Percentiles rank a stretch among this genome's conserved stretches.
Evolutionary conservation across 2,329 filamentous ascomycete species (phyloP).

Genomic region (Penicillium sp.): DNA sequence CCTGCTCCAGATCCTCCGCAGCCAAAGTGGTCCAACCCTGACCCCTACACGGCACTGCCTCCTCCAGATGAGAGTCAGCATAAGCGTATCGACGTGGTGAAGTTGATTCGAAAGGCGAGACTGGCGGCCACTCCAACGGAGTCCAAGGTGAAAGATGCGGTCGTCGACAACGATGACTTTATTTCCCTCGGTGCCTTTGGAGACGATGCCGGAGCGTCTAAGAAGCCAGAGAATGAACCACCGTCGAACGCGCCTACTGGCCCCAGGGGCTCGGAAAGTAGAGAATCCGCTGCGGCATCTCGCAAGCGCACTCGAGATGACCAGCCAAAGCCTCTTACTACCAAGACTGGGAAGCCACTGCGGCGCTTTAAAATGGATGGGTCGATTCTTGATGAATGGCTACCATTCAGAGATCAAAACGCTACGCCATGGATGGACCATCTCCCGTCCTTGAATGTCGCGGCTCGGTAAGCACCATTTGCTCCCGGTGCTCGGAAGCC

Average conservation of each 20-base stretch:
- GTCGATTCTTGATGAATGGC: constrained; percentile 50
- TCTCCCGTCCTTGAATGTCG: constrained; percentile 24
- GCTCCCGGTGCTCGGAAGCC: background rate
- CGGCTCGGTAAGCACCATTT: constrained; percentile 26
- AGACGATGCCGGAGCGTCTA: background rate
- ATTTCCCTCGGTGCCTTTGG: constrained; percentile 72
- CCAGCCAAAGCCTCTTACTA: constrained; percentile 55
- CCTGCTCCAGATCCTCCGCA: constrained; percentile 50
- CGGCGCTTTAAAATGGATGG: constrained; percentile 49
- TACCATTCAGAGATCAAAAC: constrained; percentile 34
- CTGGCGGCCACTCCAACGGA: constrained; percentile 48
- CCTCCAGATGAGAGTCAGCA: constrained; percentile 65
- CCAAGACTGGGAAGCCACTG: constrained; percentile 49
- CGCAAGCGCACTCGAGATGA: constrained; percentile 72
- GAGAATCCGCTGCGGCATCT: constrained; percentile 50
- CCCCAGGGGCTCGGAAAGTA: constrained; percentile 27
- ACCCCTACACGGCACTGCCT: constrained; percentile 83
- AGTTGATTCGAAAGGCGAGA: constrained; percentile 84
- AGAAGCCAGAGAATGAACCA: constrained; percentile 11
- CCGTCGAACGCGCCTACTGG: constrained; percentile 35
- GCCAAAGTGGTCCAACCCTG: constrained; percentile 92
- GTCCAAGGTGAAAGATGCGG: constrained; percentile 48
- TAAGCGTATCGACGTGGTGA: constrained; percentile 82
- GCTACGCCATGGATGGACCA: constrained; percentile 57
- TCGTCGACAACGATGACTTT: constrained; percentile 66